Base-by-base conservation (phyloP, 148 eudicot species). In the Drosera capensis region DNA sequence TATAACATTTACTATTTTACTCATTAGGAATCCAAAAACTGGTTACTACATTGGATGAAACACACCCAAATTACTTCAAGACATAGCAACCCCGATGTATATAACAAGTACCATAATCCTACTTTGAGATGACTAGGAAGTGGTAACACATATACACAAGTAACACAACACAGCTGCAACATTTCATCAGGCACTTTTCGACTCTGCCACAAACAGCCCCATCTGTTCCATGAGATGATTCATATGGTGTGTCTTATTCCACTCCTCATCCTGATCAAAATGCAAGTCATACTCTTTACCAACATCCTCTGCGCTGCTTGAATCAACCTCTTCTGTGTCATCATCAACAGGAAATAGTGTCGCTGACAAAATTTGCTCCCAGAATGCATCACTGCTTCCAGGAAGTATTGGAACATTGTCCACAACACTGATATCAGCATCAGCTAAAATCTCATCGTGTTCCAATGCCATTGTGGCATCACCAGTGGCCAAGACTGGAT, bases 341-440 rank as follows among this genome's bases (percentile, higher is more conserved):
- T 68, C 82, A 22, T 49, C 68, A 38, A 67, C 82, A n/a, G 45
- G 21, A 20, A 65, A 52, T 12, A 81, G 59, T 48, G 67, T 67
- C 14, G 53, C 38, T 14, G 94, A 61, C 42, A 84, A 78, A 70
- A 84, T 76, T 53, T 84, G 95, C 57, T 84, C 95, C 95, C 95
- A 84, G 60, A 84, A 84, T 17, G 30, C 56, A 54, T 84, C 95
- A 67, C 66, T 74, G 45, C 83, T 79, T 40, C 85, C 85, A 28
- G 95, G 88, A 56, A 84, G 83, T 51, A 68, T 69, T 36, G 71
- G 68, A 8, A 69, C 40, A 46, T 59, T 72, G 35, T 72, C 78
- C 52, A 68, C 21, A 49, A 41, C 53, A 56, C 70, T 75, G 17
- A 61, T 41, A 2, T 74, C 80, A n/a, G 48, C 36, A 56, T 62